Conservation (phyloP, 306 rosid species). For the Citrullus mucosospermus region DNA sequence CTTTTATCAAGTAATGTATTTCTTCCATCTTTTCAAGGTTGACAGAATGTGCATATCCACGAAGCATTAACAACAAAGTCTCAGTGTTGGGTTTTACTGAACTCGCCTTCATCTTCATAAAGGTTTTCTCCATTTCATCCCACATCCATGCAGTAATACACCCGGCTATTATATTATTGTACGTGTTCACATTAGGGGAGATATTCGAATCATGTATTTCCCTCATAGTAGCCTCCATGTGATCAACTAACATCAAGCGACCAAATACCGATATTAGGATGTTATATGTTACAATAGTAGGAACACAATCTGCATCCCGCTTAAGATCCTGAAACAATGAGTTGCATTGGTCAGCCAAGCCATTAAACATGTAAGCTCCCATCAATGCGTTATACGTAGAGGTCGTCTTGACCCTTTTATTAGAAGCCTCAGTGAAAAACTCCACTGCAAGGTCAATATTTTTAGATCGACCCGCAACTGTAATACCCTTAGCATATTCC, state of each 20-base stretch:
- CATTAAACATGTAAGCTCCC: conserved; percentile 61
- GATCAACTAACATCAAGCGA: conserved; percentile 50
- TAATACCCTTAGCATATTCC: conserved; percentile 60
- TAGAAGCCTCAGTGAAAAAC: conserved; percentile 50
- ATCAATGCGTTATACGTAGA: conserved; percentile 56
- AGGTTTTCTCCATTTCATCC: conserved; percentile 56
- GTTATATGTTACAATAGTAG: conserved; percentile 37
- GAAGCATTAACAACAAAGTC: conserved; percentile 54
- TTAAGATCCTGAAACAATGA: conserved; percentile 49
- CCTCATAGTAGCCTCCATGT: conserved; percentile 46
- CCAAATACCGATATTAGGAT: conserved; percentile 47
- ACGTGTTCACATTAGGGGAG: conserved; percentile 34
- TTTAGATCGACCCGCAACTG: conserved; percentile 40
- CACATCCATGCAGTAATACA: conserved; percentile 75
- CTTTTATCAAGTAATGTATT: conserved; percentile 32
- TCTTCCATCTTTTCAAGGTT: conserved; percentile 72
- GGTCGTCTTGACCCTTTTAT: conserved; percentile 33
- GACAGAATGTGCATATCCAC: conserved; percentile 63
- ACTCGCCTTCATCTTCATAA: conserved; percentile 34
- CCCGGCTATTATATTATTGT: conserved; percentile 58
- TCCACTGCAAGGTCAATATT: conserved; percentile 40
- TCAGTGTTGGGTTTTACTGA: conserved; percentile 29
- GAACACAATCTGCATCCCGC: conserved; percentile 28
- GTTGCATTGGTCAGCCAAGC: conserved; percentile 37
- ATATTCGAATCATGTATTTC: conserved; percentile 30